Conservation (phyloP, 2,329 filamentous ascomycete genomes). For the Graphilbum sp. region DNA sequence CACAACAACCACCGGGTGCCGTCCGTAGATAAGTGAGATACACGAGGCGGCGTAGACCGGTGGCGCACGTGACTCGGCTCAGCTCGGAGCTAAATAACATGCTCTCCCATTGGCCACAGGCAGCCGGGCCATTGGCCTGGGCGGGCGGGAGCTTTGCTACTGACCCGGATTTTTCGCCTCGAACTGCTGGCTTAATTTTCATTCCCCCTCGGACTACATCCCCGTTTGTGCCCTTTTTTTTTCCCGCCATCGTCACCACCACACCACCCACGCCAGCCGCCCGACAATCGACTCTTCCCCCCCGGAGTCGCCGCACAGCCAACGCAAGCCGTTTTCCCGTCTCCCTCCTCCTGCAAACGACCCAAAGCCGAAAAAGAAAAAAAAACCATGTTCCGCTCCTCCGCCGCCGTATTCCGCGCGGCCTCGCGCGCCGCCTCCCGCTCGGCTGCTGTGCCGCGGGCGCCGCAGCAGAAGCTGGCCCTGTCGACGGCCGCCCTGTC, state of each 20-base stretch:
- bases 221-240: neutral
- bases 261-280: neutral
- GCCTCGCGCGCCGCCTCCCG: neutral
- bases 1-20: no score
- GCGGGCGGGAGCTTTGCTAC: no score
- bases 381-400: constrained; percentile 67
- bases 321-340: neutral
- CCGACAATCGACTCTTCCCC: no score
- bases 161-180: no score
- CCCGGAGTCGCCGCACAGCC: no score
- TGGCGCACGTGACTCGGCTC: constrained; percentile 8
- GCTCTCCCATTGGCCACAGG: constrained; percentile 6
- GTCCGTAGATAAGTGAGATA: no score
- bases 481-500: neutral
- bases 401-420: constrained; percentile 23
- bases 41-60: no score
- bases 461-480: neutral
- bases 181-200: no score
- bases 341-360: no score
- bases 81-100: constrained; percentile 9
- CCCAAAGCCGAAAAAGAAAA: no score
- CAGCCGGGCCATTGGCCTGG: constrained; percentile 4
- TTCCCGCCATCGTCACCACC: neutral
- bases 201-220: no score
- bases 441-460: neutral